Evolutionary conservation across 163 green algal genomes (phyloP).

Genomic region (Trebouxiophyceae sp.): DNA sequence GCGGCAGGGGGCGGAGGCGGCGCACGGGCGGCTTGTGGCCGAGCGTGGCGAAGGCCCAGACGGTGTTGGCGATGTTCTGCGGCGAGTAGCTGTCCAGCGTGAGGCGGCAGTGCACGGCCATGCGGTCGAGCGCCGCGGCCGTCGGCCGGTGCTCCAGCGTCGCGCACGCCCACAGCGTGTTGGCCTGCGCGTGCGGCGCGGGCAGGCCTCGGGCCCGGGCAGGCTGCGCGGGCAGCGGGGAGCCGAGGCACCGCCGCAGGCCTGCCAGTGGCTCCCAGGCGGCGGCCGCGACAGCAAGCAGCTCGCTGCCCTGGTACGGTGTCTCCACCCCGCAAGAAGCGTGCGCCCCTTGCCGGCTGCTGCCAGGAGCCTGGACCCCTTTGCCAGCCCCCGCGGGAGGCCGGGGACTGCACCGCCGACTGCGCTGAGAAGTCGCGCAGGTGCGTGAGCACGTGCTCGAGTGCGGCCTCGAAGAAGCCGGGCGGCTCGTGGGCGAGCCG

Average conservation of each 20-base stretch:
- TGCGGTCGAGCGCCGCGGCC: slow-evolving; percentile 11
- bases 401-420: slow-evolving; percentile 14
- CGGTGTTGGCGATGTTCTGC: slow-evolving; percentile 41
- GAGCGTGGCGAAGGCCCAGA: slow-evolving; percentile 41
- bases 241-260: too few relatives aligned
- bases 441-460: slow-evolving; percentile 10
- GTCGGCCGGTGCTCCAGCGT: slow-evolving; percentile 22
- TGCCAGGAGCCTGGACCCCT: too few relatives aligned
- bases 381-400: too few relatives aligned
- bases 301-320: too few relatives aligned
- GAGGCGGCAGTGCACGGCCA: slow-evolving; percentile 10
- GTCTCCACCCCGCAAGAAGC: too few relatives aligned
- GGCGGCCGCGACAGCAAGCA: too few relatives aligned
- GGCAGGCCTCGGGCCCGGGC: too few relatives aligned
- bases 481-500: not conserved
- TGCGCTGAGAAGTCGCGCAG: slow-evolving; percentile 29
- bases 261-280: too few relatives aligned
- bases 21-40: slow-evolving; percentile 12
- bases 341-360: too few relatives aligned
- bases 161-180: slow-evolving; percentile 39
- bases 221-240: too few relatives aligned
- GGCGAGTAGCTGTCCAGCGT: slow-evolving; percentile 24
- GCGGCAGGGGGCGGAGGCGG: too few relatives aligned
- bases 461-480: not conserved
- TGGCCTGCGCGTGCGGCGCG: too few relatives aligned